Base-by-base conservation (phyloP, 495 filamentous ascomycete species). In the Xylaria longipes region DNA sequence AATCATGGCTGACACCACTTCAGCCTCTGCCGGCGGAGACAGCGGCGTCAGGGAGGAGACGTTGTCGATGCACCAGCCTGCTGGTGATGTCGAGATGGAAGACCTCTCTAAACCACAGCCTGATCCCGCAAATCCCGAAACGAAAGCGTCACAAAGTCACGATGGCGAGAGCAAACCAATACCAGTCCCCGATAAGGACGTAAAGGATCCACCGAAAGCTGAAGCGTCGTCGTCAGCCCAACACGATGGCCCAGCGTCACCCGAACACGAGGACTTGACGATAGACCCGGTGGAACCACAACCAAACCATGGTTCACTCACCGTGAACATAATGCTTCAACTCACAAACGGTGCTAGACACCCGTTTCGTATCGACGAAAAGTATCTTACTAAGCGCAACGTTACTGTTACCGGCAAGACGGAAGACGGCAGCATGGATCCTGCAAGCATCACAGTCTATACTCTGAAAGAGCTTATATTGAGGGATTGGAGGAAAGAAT, bases 391-490 rank as follows among this genome's bases (percentile, higher is more conserved):
- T 57, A 95, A 94, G 80, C 89, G 92, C 27, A 91, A 91, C 65
- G 90, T 97, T 20, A 88, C 85, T 41, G 88, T 94, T 0, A 91
- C 93, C 46, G 91, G 89, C 33, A 76, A 83, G 68, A 84, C 82
- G 20, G 84, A 84, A 68, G 76, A 78, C 31, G 86, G 87, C 43
- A 81, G 73, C 39, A 85, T 91, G 76, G 94, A 97, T 78, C 94
- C 94, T 2, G 93, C 93, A 76, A 90, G 90, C 76, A 93, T 97
- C 81, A 96, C 91, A 75, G 90, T 97, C 17, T 97, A 97, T 77
- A 95, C 92, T 9, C 78, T 97, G 65, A 97, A 97, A 80, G 94
- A 97, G 78, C 82, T 97, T 80, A 97, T 97, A 72, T 88, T 94
- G 86, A 83, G 93, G 75, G 94, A 97, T 75, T 97, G 94, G 94